Evolutionary conservation across 495 filamentous ascomycete genomes (phyloP).

Genomic region (Mytilinidion resinicola): DNA sequence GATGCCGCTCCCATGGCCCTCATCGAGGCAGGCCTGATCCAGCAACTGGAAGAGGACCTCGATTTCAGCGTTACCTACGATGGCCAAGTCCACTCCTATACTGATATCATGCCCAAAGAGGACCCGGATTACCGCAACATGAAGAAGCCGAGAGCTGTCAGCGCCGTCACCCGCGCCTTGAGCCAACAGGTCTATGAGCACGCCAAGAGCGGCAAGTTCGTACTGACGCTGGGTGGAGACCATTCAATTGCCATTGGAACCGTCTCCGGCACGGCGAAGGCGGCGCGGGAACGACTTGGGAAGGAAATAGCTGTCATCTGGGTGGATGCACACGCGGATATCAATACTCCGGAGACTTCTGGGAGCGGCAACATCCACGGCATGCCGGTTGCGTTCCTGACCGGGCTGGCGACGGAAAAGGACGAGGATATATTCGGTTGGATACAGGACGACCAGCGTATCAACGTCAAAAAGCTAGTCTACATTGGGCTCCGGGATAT

Average conservation of each 20-base stretch:
- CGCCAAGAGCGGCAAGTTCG: constrained; percentile 75
- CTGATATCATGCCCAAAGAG: constrained; percentile 60
- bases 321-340: constrained; percentile 97
- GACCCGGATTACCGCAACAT: constrained; percentile 81
- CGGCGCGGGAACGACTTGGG: constrained; percentile 70
- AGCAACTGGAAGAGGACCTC: constrained; percentile 75
- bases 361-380: constrained; percentile 93
- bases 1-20: constrained; percentile 89
- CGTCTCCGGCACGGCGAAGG: constrained; percentile 75
- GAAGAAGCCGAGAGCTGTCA: constrained; percentile 87
- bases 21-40: constrained; percentile 80
- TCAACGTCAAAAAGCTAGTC: constrained; percentile 80
- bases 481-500: constrained; percentile 96
- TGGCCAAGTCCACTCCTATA: constrained; percentile 75
- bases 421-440: constrained; percentile 76
- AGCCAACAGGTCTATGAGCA: constrained; percentile 82
- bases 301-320: constrained; percentile 90
- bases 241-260: constrained; percentile 96
- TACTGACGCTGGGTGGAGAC: constrained; percentile 91
- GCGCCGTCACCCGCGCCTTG: constrained; percentile 74
- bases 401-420: constrained; percentile 70
- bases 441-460: constrained; percentile 58
- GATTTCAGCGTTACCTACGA: constrained; percentile 84
- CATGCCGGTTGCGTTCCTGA: constrained; percentile 93
- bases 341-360: constrained; percentile 90